Conservation (phyloP, 257 asterid species). For the Capsicum chinense region DNA sequence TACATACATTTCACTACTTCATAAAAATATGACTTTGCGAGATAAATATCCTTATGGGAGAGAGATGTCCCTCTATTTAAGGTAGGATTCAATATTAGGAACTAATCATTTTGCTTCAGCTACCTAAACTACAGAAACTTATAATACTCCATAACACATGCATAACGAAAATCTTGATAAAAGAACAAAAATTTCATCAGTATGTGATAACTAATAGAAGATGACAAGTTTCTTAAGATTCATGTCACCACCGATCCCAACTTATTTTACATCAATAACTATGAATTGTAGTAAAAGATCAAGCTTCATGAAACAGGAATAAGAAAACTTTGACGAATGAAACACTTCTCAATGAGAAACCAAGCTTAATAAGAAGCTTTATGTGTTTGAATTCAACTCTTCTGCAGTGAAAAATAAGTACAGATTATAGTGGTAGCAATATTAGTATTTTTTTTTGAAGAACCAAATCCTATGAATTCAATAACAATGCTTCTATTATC, state of each 20-base stretch:
- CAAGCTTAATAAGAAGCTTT: too few relatives aligned
- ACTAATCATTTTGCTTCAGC: conserved; percentile 64
- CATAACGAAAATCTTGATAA: not conserved
- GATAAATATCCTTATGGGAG: conserved; percentile 83
- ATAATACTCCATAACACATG: not conserved
- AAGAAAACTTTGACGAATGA: too few relatives aligned
- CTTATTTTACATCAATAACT: not conserved
- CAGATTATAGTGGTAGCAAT: too few relatives aligned
- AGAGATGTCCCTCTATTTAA: conserved; percentile 80
- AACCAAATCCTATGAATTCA: too few relatives aligned
- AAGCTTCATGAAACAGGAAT: too few relatives aligned
- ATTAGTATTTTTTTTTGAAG: too few relatives aligned
- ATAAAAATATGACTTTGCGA: conserved; percentile 71
- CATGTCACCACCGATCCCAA: not conserved
- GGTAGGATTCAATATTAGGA: conserved; percentile 79
- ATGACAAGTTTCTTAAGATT: not conserved
- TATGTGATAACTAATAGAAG: conserved; percentile 3
- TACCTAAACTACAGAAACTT: conserved; percentile 54
- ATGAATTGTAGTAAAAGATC: too few relatives aligned
- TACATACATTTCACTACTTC: not conserved
- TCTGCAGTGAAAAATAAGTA: too few relatives aligned
- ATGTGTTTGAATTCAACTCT: too few relatives aligned
- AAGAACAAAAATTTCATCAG: not conserved
- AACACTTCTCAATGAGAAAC: too few relatives aligned
- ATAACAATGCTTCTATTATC: too few relatives aligned